Percentiles rank a stretch among this genome's conserved stretches.
Conservation (phyloP, 768 basidiomycete genomes). For the Mycena pura region DNA sequence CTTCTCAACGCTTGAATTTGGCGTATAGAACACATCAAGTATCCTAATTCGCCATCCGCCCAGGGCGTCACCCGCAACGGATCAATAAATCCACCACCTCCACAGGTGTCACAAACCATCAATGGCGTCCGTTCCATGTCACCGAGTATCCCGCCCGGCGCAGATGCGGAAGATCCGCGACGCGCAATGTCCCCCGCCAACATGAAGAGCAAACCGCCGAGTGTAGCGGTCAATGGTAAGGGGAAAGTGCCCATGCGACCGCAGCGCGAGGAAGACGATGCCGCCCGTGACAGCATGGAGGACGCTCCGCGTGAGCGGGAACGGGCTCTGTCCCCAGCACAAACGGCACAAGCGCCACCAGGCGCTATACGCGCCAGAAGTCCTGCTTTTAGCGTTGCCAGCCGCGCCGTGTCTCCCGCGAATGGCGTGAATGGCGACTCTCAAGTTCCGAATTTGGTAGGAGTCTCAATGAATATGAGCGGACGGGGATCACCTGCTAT, state of each 20-base stretch:
- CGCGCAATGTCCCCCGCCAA: constrained; percentile 72
- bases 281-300: constrained; percentile 56
- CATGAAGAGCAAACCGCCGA: constrained; percentile 50
- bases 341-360: constrained; percentile 30
- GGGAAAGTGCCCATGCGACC: constrained; percentile 61
- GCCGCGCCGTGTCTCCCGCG: constrained; percentile 68
- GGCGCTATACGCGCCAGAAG: constrained; percentile 59
- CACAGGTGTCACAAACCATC: constrained; percentile 31
- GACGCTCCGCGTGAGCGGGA: constrained; percentile 57
- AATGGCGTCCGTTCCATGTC: constrained; percentile 70
- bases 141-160: constrained; percentile 51
- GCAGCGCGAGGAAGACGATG: constrained; percentile 51
- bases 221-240: constrained; percentile 56
- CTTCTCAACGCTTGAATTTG: constrained; percentile 27
- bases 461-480: constrained; percentile 56
- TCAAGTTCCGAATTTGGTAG: constrained; percentile 59
- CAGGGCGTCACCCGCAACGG: constrained; percentile 55
- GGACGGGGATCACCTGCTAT: constrained; percentile 54
- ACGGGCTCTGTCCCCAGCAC: constrained; percentile 66
- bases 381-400: constrained; percentile 52
- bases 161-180: constrained; percentile 63
- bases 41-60: constrained; percentile 56
- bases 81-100: constrained; percentile 49
- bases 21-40: constrained; percentile 87
- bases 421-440: constrained; percentile 39